Evolutionary conservation across 139 green algal genomes (phyloP), one percentile per base, ranked within the genome.

Genomic region (Auxenochlorella pyrenoidosa): DNA sequence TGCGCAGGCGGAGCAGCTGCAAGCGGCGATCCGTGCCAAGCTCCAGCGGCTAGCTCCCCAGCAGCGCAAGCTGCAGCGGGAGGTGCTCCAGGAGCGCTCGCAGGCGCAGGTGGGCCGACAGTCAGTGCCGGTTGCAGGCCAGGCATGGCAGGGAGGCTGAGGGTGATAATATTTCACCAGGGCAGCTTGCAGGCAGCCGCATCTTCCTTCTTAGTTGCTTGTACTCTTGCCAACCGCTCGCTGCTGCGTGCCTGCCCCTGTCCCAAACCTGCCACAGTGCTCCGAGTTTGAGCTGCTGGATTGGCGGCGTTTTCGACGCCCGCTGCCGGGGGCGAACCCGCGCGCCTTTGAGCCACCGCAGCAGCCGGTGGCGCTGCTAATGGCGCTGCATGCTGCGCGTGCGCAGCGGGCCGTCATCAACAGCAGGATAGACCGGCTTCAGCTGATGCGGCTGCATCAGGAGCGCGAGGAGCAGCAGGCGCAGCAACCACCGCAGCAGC

Each of bases 341-440:
- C 40, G 68, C 28, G 80, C 80, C 0, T 85, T 85, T 63, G 80
- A 85, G 60, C 60, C 80, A 63, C 80, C 80, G 80, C 40, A 76
- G 59, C 80, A 85, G 80, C 80, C 80, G 8, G 21, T 60, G 40
- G 63, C 63, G 8, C 63, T 85, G 60, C 41, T 85, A 28, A 41
- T 43, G 63, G 60, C 59, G 80, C 80, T 77, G 41, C 58, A 71
- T 13, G 80, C 59, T 16, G 40, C 34, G 28, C 80, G 80, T 41
- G 80, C 63, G 30, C 63, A 75, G 26, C 63, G 80, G 0, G 18
- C 28, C 26, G 80, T 41, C 6, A 13, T 65, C 40, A 16, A 60
- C 1, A 44, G 60, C 1, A 28, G 41, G 1, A 41, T 70, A 1
- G 63, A 85, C 5, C 38, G 60, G 18, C 38, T 59, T 10, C 38